These are phyloP conservation scores for Prunus padus DNA, from an alignment of 306 rosid genomes.

Conservation along the genomic window DNA sequence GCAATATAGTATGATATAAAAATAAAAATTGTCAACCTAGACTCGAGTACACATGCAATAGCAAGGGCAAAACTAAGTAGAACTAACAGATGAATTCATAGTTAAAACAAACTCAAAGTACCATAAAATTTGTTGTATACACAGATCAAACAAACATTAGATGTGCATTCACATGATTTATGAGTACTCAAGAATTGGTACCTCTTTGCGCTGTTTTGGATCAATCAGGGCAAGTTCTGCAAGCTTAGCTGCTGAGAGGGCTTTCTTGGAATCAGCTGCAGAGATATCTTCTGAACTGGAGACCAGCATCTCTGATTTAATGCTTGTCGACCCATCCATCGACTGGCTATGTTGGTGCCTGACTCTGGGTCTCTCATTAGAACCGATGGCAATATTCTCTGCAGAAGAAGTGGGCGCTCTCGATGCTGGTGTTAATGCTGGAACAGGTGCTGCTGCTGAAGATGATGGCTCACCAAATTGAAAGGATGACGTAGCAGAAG, in stretches of 20 bases:
- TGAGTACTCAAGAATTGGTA: constrained; percentile 21
- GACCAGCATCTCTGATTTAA: constrained; percentile 75
- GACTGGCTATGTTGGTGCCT: constrained; percentile 98
- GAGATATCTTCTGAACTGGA: constrained; percentile 70
- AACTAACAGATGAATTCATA: neutral
- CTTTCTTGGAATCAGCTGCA: constrained; percentile 72
- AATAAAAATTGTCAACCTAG: neutral
- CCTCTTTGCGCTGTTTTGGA: constrained; percentile 98
- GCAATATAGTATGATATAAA: neutral
- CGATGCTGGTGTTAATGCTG: constrained; percentile 14
- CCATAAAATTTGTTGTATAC: neutral
- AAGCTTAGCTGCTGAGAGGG: constrained; percentile 86
- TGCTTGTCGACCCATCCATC: constrained; percentile 89
- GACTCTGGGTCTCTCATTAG: constrained; percentile 71
- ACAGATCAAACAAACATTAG: neutral
- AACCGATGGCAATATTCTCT: constrained; percentile 41
- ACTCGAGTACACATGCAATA: neutral
- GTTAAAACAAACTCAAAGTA: neutral
- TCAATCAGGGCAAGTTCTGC: constrained; percentile 88
- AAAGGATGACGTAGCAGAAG: constrained; percentile 67
- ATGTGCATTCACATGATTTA: neutral
- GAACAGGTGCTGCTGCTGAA: constrained; percentile 25
- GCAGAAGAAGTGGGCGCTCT: constrained; percentile 42
- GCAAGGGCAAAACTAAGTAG: neutral
- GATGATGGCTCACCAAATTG: constrained; percentile 66